Evolutionary conservation across 768 basidiomycete genomes (phyloP).

Genomic region (Lentinula raphanica): DNA sequence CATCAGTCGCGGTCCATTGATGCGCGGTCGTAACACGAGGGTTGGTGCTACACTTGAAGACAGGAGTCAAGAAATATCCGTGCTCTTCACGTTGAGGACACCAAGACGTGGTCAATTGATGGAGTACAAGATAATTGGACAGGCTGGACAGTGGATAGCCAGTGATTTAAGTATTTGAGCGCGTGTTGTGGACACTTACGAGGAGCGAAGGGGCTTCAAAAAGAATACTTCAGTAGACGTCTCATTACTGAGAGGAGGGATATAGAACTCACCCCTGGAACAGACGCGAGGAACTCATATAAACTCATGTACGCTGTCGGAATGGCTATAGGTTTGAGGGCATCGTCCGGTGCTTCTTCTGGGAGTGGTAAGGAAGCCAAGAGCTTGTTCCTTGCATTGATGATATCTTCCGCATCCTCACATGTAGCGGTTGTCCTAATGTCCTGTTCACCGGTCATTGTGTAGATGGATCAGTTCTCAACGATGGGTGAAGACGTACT

Average conservation of each 20-base stretch:
- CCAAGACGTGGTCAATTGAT: slow-evolving; percentile 67
- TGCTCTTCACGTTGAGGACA: slow-evolving; percentile 81
- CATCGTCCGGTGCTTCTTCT: slow-evolving; percentile 55
- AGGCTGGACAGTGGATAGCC: slow-evolving; percentile 36
- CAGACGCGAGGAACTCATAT: slow-evolving; percentile 56
- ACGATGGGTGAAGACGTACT: background rate
- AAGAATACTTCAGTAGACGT: no score
- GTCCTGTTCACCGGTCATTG: background rate
- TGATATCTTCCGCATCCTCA: slow-evolving; percentile 38
- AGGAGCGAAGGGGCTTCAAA: slow-evolving; percentile 46
- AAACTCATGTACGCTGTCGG: slow-evolving; percentile 53
- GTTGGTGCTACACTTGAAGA: slow-evolving; percentile 77
- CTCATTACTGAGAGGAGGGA: no score
- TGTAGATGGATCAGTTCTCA: background rate
- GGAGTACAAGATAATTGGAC: slow-evolving; percentile 60
- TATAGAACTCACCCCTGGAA: background rate
- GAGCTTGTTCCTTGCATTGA: slow-evolving; percentile 49
- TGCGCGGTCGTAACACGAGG: slow-evolving; percentile 73
- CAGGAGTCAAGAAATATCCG: slow-evolving; percentile 68
- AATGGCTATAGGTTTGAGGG: slow-evolving; percentile 63
- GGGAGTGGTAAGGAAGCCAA: slow-evolving; percentile 63
- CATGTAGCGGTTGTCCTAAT: slow-evolving; percentile 14
- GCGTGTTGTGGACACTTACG: slow-evolving; percentile 34
- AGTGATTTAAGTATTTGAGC: background rate
- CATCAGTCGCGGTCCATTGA: slow-evolving; percentile 65